Evolutionary conservation across 805 yeast genomes (phyloP).

Genomic region (Candida sanyiensis): DNA sequence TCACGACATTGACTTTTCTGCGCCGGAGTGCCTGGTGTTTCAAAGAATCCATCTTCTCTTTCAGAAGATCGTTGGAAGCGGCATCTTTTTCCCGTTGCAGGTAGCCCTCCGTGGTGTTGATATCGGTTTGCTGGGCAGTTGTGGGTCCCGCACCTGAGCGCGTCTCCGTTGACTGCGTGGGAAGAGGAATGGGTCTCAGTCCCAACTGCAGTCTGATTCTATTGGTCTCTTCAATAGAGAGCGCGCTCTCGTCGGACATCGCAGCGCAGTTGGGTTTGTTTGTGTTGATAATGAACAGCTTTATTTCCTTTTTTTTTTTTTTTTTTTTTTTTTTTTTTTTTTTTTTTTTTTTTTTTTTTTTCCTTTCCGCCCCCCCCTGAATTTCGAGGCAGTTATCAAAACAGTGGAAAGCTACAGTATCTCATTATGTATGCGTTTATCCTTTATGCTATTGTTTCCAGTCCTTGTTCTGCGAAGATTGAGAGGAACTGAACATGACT

Average conservation of each 20-base stretch:
- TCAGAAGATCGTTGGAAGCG: constrained; percentile 11
- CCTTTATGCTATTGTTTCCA: no score
- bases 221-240: constrained; percentile 51
- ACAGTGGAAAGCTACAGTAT: no score
- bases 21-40: constrained; percentile 14
- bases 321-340: neutral
- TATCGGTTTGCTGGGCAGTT: no score
- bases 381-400: no score
- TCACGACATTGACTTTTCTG: constrained; percentile 10
- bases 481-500: neutral
- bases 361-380: no score
- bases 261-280: neutral
- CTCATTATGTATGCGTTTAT: no score
- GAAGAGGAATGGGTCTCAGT: constrained; percentile 41
- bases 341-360: no score
- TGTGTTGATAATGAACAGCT: neutral
- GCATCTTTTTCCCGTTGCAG: constrained; percentile 6
- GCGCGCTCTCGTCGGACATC: constrained; percentile 17
- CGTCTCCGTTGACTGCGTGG: constrained; percentile 1
- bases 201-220: constrained; percentile 46
- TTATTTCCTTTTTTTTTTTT: neutral
- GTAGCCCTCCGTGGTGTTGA: constrained; percentile 16
- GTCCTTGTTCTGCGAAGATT: constrained; percentile 2
- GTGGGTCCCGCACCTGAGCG: neutral
- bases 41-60: constrained; percentile 13